phyloP scores from a whole-genome alignment of 768 basidiomycete genomes.

The Auricularia auricula-judae region DNA sequence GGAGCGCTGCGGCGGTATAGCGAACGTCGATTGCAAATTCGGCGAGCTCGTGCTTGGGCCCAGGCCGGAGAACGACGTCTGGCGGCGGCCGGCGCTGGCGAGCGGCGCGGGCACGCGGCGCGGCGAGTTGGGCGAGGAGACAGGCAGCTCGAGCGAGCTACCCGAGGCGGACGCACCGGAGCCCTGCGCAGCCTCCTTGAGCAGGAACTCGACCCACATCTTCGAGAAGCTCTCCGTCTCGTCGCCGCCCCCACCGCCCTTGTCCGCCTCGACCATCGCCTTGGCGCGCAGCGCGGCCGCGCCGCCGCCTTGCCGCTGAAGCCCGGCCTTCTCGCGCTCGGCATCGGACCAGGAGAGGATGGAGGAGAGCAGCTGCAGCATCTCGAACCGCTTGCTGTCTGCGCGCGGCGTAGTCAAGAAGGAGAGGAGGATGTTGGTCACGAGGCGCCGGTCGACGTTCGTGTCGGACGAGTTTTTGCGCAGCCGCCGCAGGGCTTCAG shows the following conservation, averaged over 20 bases:
- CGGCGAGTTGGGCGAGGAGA: conserved; percentile 2
- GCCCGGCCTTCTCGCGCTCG: conserved; percentile 85
- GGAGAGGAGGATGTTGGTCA: conserved; percentile 85
- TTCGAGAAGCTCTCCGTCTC: conserved; percentile 58
- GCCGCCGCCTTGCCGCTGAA: conserved; percentile 42
- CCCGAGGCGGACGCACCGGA: conserved; percentile 15
- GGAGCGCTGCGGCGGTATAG: not conserved
- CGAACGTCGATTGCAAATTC: not conserved
- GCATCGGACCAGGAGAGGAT: conserved; percentile 88
- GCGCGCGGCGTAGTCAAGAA: conserved; percentile 86
- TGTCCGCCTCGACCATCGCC: conserved; percentile 19
- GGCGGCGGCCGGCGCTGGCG: not conserved
- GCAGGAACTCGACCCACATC: conserved; percentile 94
- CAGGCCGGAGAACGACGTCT: not conserved
- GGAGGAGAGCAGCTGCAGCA: conserved; percentile 78
- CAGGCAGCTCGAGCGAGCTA: not conserved
- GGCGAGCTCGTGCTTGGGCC: not conserved
- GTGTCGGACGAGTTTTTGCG: conserved; percentile 72
- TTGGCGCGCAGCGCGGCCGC: conserved; percentile 18
- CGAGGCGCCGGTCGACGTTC: conserved; percentile 85
- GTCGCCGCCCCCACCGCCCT: conserved; percentile 19
- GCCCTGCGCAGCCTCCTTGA: conserved; percentile 72
- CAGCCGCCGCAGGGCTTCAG: conserved; percentile 92
- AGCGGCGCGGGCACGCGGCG: not conserved
- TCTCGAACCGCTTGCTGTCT: conserved; percentile 94